Evolutionary conservation across 805 yeast species (phyloP), one percentile per base, ranked within the genome.

Genomic region (Candida verbasci): DNA sequence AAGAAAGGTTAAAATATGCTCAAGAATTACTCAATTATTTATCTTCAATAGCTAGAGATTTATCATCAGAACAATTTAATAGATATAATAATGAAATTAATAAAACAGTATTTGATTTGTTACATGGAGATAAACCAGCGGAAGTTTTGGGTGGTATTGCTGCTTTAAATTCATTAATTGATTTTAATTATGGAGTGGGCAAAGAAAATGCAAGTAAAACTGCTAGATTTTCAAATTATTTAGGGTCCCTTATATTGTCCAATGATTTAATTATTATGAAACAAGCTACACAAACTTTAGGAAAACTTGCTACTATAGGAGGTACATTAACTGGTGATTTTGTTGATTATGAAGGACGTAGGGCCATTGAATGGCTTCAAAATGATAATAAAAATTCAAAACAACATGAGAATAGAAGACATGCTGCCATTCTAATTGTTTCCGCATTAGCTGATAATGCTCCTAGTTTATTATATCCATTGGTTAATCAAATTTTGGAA

Each of bases 251-350:
- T 38, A 78, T 91, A 15, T 83, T 93, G 3, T 82, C 93, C 0
- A 82, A 77, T 45, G 96, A 93, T 51, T 68, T 81, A 12, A 86
- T 78, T 25, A 91, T 88, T 23, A 86, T 91, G 89, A 77, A 78
- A 42, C 74, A 80, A 23, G 96, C 97, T 3, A 88, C 96, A 0
- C 73, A 73, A 36, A 86, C 96, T 0, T 68, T 93, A 44, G 98
- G 97, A 9, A 83, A 82, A 50, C 68, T 91, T 46, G 95, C 97
- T 0, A 77, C 80, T 5, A 91, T 95, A 0, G 95, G 95, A 18
- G 93, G 95, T 1, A 79, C 94, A 1, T 61, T 88, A 37, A 86
- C 96, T 0, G 88, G 94, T 1, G 96, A 88, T 34, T 83, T 91
- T 56, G 96, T 93, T 18, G 97, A 91, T 43, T 84, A 78, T 49